A percentile compares a stretch with the other conserved stretches of the same genome.
phyloP scores from a whole-genome alignment of 495 filamentous ascomycete species.

The Penicillium chermesinum region DNA sequence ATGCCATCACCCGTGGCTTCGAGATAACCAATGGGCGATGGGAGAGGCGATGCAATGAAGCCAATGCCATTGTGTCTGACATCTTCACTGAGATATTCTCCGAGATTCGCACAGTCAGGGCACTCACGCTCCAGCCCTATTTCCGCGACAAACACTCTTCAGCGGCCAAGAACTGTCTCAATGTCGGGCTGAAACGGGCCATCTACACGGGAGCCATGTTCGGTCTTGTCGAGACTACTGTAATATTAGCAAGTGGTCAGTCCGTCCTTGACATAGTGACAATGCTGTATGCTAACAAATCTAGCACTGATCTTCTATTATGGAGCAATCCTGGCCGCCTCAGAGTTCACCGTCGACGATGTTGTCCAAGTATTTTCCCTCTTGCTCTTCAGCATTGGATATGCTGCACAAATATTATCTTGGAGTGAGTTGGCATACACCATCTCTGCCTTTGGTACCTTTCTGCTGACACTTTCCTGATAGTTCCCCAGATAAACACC shows the following conservation, averaged over 20 bases:
- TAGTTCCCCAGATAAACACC: conserved; percentile 73
- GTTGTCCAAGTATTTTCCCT: conserved; percentile 76
- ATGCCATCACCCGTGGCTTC: conserved; percentile 58
- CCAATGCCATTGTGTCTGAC: conserved; percentile 46
- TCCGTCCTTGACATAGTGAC: not conserved
- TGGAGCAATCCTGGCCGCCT: conserved; percentile 58
- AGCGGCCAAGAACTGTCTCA: conserved; percentile 34
- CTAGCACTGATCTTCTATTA: conserved; percentile 81
- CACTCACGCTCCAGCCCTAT: conserved; percentile 68
- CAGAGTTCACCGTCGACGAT: conserved; percentile 44
- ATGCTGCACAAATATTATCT: conserved; percentile 59
- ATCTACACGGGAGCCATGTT: conserved; percentile 65
- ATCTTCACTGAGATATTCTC: conserved; percentile 75
- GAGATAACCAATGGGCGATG: conserved; percentile 58
- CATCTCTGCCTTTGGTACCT: too few species aligned
- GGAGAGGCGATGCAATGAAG: conserved; percentile 63
- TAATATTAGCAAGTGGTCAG: conserved; percentile 63
- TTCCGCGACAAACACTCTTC: conserved; percentile 63
- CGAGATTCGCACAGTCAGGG: conserved; percentile 76
- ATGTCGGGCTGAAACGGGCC: conserved; percentile 34
- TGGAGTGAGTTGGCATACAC: conserved; percentile 50
- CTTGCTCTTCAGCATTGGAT: conserved; percentile 75
- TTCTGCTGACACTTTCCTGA: not conserved
- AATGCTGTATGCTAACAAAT: not conserved
- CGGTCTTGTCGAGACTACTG: conserved; percentile 66